Conservation (phyloP, 2,329 filamentous ascomycete genomes). For the Ophiostoma ips region DNA sequence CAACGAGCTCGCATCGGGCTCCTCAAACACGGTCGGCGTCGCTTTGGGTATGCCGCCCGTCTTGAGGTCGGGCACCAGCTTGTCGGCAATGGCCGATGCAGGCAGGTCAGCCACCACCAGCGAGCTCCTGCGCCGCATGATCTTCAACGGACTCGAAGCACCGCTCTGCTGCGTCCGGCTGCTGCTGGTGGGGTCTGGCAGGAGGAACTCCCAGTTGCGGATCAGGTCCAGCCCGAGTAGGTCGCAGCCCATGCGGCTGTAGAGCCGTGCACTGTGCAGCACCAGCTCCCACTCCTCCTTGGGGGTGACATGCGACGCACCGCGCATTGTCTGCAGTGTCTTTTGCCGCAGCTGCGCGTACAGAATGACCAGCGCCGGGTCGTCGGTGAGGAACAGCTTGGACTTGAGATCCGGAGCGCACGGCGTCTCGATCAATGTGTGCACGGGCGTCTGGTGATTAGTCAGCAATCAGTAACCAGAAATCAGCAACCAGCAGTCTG, state of each 20-base stretch:
- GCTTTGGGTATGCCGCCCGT: slow-evolving; percentile 34
- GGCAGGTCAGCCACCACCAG: slow-evolving; percentile 67
- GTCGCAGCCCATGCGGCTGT: slow-evolving; percentile 87
- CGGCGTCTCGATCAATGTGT: slow-evolving; percentile 56
- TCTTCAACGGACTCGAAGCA: slow-evolving; percentile 35
- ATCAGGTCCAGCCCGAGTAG: slow-evolving; percentile 76
- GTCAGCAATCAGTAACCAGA: neutral
- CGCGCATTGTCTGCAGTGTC: slow-evolving; percentile 68
- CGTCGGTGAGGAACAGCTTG: slow-evolving; percentile 74
- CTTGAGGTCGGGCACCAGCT: slow-evolving; percentile 26
- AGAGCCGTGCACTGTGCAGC: slow-evolving; percentile 69
- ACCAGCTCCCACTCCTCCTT: slow-evolving; percentile 81
- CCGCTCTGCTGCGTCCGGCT: slow-evolving; percentile 22
- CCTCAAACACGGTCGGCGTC: slow-evolving; percentile 68
- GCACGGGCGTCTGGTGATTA: slow-evolving; percentile 49
- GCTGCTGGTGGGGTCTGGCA: slow-evolving; percentile 22
- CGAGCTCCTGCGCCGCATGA: slow-evolving; percentile 59
- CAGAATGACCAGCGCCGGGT: slow-evolving; percentile 74
- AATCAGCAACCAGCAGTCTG: neutral
- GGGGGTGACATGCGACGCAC: slow-evolving; percentile 68
- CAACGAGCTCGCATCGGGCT: slow-evolving; percentile 80
- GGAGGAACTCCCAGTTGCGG: slow-evolving; percentile 68
- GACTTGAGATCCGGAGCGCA: slow-evolving; percentile 56
- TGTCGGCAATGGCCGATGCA: slow-evolving; percentile 20
- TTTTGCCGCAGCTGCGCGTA: slow-evolving; percentile 76